Conservation (phyloP, 108 stramenopile species). For the Nitzschia sp. region DNA sequence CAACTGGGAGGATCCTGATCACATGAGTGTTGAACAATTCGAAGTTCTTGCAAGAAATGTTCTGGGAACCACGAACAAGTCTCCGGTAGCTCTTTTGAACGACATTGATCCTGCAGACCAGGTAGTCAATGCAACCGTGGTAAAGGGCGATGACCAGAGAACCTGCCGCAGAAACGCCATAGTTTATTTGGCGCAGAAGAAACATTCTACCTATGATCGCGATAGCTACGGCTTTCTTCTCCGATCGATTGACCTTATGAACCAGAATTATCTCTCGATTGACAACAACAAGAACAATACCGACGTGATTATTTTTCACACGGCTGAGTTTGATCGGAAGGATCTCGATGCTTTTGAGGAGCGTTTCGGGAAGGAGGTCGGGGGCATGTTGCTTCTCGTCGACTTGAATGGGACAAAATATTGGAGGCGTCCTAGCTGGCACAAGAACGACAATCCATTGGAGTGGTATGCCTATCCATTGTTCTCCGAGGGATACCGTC, state of each 20-base stretch:
- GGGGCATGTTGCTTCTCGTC: constrained; percentile 30
- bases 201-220: constrained; percentile 45
- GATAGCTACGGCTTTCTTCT: constrained; percentile 44
- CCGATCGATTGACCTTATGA: constrained; percentile 48
- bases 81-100: constrained; percentile 6
- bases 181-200: constrained; percentile 58
- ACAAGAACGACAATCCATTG: constrained; percentile 39
- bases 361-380: constrained; percentile 15
- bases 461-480: constrained; percentile 49
- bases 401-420: constrained; percentile 40
- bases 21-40: constrained; percentile 19
- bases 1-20: constrained; percentile 41
- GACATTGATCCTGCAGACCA: background rate
- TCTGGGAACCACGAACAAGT: background rate
- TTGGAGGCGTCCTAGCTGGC: constrained; percentile 47
- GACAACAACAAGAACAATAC: constrained; percentile 39
- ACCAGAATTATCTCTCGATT: constrained; percentile 58
- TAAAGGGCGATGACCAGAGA: constrained; percentile 5
- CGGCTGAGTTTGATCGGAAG: constrained; percentile 37
- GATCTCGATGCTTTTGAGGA: constrained; percentile 39
- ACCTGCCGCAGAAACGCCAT: constrained; percentile 46
- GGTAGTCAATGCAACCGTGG: constrained; percentile 11
- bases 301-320: constrained; percentile 57
- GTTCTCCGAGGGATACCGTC: constrained; percentile 59
- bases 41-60: constrained; percentile 19